These are phyloP conservation scores for Coniophora puteana DNA, from an alignment of 1,284 basidiomycete genomes.

Conservation along the genomic window DNA sequence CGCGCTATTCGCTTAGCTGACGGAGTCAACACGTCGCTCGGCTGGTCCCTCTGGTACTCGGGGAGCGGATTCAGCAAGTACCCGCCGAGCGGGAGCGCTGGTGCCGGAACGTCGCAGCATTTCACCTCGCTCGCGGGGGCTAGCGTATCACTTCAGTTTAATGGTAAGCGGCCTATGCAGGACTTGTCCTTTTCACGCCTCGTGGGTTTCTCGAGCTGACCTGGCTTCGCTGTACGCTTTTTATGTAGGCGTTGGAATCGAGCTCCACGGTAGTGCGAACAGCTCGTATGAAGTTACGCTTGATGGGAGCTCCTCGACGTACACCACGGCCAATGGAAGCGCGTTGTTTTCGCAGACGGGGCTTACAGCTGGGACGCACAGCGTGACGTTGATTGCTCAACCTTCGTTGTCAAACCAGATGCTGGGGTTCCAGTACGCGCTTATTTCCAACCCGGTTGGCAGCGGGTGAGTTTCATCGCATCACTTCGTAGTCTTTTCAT, in stretches of 20 bases:
- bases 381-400: constrained; percentile 4
- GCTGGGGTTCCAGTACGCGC: constrained; percentile 18
- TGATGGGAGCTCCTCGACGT: constrained; percentile 20
- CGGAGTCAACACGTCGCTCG: constrained; percentile 12
- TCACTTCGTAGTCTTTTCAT: constrained; percentile 10
- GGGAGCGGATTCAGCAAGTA: constrained; percentile 16
- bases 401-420: constrained; percentile 7
- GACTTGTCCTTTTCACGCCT: constrained; percentile 6
- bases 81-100: constrained; percentile 8
- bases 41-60: constrained; percentile 27
- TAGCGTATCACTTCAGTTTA: constrained; percentile 21
- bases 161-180: constrained; percentile 15
- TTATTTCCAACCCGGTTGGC: constrained; percentile 12
- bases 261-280: constrained; percentile 25
- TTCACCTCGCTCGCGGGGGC: constrained; percentile 22
- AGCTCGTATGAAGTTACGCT: constrained; percentile 26
- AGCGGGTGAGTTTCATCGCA: constrained; percentile 15
- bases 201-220: constrained; percentile 1
- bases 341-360: constrained; percentile 9
- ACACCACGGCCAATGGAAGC: constrained; percentile 5
- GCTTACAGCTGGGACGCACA: constrained; percentile 1
- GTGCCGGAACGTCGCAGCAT: constrained; percentile 15
- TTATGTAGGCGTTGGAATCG: constrained; percentile 29
- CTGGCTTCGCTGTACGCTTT: too few species aligned
- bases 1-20: constrained; percentile 19